These are phyloP conservation scores for Mycena olivaceomarginata DNA, from an alignment of 768 basidiomycete species.

Conservation along the genomic window DNA sequence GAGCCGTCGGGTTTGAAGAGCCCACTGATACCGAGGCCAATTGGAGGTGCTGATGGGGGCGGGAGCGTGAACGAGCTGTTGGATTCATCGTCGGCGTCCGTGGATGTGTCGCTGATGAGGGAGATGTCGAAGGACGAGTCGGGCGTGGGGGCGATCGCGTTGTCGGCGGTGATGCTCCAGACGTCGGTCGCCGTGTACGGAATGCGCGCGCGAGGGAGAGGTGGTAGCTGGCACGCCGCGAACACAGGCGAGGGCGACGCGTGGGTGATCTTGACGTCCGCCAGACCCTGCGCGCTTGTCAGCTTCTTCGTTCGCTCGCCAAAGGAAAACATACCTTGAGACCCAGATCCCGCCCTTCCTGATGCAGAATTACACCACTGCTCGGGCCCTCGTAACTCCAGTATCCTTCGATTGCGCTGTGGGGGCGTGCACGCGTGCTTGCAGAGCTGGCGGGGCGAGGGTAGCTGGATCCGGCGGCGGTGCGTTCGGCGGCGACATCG, in stretches of 20 bases:
- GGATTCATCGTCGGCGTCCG: conserved; percentile 15
- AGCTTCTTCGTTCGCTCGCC: neutral
- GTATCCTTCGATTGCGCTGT: conserved; percentile 38
- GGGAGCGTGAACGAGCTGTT: conserved; percentile 25
- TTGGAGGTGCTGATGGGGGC: neutral
- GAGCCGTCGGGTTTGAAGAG: conserved; percentile 41
- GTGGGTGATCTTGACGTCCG: conserved; percentile 27
- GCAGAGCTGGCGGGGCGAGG: conserved; percentile 27
- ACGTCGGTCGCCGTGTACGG: conserved; percentile 4
- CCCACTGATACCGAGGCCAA: conserved; percentile 33
- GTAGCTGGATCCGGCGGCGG: neutral
- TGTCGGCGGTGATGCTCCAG: neutral
- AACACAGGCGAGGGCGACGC: conserved; percentile 35
- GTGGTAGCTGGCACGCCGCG: conserved; percentile 36
- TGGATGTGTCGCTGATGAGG: conserved; percentile 40
- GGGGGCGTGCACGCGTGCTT: conserved; percentile 22
- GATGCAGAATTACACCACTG: conserved; percentile 30
- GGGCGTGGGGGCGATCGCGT: neutral
- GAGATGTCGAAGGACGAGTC: conserved; percentile 41
- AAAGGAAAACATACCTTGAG: conserved; percentile 28
- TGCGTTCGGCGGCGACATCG: conserved; percentile 5
- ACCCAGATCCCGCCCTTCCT: neutral
- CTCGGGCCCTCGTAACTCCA: conserved; percentile 35
- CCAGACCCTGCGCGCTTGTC: conserved; percentile 6
- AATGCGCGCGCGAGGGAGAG: neutral